Evolutionary conservation across 345 rosid species (phyloP).

Genomic region (Pistacia integerrima): DNA sequence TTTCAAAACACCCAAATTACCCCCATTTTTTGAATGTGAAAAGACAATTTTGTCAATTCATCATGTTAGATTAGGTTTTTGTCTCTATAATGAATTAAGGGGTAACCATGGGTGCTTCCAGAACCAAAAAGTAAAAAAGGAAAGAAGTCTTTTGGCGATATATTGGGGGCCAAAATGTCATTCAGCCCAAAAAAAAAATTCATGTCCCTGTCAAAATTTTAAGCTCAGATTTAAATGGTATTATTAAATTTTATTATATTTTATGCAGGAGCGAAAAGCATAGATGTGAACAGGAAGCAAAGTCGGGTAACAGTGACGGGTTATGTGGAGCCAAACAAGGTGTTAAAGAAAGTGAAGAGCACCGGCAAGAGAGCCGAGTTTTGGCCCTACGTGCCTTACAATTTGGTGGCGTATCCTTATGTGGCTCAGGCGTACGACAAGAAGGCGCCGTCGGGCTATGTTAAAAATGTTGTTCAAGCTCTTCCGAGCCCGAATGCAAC

Average conservation of each 20-base stretch:
- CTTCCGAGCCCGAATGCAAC: conserved; percentile 34
- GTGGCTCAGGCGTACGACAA: conserved; percentile 52
- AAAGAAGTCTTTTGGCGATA: no score
- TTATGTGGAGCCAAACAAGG: conserved; percentile 51
- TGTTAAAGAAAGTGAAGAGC: conserved; percentile 39
- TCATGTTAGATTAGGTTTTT: no score
- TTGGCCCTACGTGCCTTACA: conserved; percentile 56
- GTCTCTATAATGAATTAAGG: no score
- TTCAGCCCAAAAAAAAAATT: no score
- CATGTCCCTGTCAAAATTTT: neutral
- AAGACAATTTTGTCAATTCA: no score
- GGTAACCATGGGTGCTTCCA: no score
- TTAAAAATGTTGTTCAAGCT: conserved; percentile 47
- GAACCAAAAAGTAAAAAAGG: no score
- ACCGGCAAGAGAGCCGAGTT: conserved; percentile 56
- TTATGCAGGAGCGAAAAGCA: conserved; percentile 41
- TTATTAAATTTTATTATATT: no score
- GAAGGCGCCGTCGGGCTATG: conserved; percentile 57
- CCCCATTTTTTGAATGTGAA: no score
- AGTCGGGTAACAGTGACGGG: conserved; percentile 49
- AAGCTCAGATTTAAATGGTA: neutral
- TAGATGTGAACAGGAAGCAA: conserved; percentile 52
- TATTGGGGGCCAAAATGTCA: no score
- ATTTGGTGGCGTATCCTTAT: conserved; percentile 53
- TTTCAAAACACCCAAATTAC: no score